Evolutionary conservation across 2,329 filamentous ascomycete genomes (phyloP).

Genomic region (Stemphylium beticola): DNA sequence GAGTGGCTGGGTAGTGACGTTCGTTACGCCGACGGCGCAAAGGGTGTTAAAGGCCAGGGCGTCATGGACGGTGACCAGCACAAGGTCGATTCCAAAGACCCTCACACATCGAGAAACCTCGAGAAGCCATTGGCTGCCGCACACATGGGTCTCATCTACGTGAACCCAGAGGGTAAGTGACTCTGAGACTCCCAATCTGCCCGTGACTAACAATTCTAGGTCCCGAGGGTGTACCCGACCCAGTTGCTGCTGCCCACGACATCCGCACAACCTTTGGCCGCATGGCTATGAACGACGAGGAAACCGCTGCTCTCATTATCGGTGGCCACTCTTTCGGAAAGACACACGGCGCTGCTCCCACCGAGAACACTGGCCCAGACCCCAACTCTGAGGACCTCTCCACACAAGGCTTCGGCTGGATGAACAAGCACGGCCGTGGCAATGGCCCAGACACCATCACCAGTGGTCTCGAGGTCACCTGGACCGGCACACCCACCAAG

Average conservation of each 20-base stretch:
- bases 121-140: constrained; percentile 71
- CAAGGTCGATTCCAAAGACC: constrained; percentile 39
- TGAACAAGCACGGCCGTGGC: constrained; percentile 67
- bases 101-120: constrained; percentile 63
- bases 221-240: constrained; percentile 74
- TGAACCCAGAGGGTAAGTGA: constrained; percentile 68
- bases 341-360: constrained; percentile 74
- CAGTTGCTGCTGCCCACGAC: constrained; percentile 70
- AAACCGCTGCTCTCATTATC: constrained; percentile 79
- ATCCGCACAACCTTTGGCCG: constrained; percentile 77
- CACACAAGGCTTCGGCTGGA: constrained; percentile 75
- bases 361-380: constrained; percentile 69
- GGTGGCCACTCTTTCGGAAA: constrained; percentile 82
- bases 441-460: constrained; percentile 77
- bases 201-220: constrained; percentile 49
- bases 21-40: constrained; percentile 65
- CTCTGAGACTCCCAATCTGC: neutral
- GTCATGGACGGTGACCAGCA: constrained; percentile 43
- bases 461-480: constrained; percentile 77
- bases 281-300: constrained; percentile 85
- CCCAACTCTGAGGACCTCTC: constrained; percentile 70
- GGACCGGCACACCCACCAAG: constrained; percentile 76
- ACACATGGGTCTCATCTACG: constrained; percentile 81
- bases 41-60: constrained; percentile 53
- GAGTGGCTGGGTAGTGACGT: constrained; percentile 78